Conservation (phyloP, 176 grass and related monocot genomes). For the Microstegium vimineum region DNA sequence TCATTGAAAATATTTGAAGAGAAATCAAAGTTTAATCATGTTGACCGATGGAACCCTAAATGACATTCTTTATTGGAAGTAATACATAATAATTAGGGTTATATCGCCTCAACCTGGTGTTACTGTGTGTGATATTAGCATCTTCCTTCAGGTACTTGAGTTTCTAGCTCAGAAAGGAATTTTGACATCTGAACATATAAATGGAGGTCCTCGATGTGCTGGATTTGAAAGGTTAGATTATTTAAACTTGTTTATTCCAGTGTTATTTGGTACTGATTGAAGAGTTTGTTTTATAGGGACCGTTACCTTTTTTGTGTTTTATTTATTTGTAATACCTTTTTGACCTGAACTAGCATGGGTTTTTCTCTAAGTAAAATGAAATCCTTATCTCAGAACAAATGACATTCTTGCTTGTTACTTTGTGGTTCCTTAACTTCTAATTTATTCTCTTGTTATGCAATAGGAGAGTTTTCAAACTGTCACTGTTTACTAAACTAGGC, state of each 20-base stretch:
- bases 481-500: not conserved
- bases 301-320: not conserved
- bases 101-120: not conserved
- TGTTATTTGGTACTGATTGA: conserved; percentile 3
- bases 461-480: not conserved
- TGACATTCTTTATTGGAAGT: not conserved
- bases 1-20: not conserved
- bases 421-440: not conserved
- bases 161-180: conserved; percentile 67
- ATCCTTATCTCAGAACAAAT: not conserved
- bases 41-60: not conserved
- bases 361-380: not conserved
- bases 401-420: not conserved
- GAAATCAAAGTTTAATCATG: not conserved
- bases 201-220: conserved; percentile 59
- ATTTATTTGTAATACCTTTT: not conserved
- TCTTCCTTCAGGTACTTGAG: conserved; percentile 67
- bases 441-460: not conserved
- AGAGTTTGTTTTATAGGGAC: not conserved
- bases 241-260: conserved; percentile 8
- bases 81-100: not conserved
- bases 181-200: conserved; percentile 74
- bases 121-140: conserved; percentile 1
- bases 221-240: conserved; percentile 80
- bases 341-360: not conserved